These are phyloP conservation scores for Cystofilobasidium capitatum DNA, from an alignment of 768 basidiomycete genomes.

Conservation along the genomic window DNA sequence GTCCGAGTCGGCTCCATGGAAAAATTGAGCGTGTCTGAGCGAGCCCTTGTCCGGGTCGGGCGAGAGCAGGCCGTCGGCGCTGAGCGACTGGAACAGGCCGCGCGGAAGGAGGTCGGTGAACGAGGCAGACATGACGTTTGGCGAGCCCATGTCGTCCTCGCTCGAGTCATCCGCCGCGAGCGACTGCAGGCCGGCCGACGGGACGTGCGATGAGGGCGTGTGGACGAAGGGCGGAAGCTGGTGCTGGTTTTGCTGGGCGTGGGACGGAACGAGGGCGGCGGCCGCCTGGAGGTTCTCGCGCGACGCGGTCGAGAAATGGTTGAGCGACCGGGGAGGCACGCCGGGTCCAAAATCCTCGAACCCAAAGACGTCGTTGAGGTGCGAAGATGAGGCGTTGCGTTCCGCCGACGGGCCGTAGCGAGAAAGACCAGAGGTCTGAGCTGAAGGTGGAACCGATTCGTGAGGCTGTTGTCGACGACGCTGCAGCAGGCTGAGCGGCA, in stretches of 20 bases:
- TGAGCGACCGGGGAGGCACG: slow-evolving; percentile 5
- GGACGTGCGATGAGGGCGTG: not conserved
- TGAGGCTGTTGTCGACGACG: slow-evolving; percentile 21
- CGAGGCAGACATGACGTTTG: slow-evolving; percentile 37
- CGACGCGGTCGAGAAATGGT: not conserved
- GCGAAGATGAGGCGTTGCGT: slow-evolving; percentile 11
- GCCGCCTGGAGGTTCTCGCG: slow-evolving; percentile 5
- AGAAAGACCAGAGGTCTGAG: not conserved
- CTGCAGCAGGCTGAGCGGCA: slow-evolving; percentile 11
- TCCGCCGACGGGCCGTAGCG: slow-evolving; percentile 1
- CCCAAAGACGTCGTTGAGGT: slow-evolving; percentile 33
- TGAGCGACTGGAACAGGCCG: slow-evolving; percentile 39
- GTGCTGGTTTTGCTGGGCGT: not conserved
- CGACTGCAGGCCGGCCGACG: slow-evolving; percentile 4
- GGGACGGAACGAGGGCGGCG: not conserved
- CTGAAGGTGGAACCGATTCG: slow-evolving; percentile 6
- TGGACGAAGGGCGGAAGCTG: not conserved
- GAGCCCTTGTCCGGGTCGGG: slow-evolving; percentile 17
- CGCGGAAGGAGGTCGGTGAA: slow-evolving; percentile 40
- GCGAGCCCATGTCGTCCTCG: slow-evolving; percentile 39
- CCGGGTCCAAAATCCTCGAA: slow-evolving; percentile 40
- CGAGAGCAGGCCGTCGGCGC: slow-evolving; percentile 27
- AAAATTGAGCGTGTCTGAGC: not conserved
- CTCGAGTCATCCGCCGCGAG: slow-evolving; percentile 31
- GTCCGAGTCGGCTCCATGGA: slow-evolving; percentile 6